Evolutionary conservation across 2,329 filamentous ascomycete species (phyloP).

Genomic region (Dactylonectria estremocensis): DNA sequence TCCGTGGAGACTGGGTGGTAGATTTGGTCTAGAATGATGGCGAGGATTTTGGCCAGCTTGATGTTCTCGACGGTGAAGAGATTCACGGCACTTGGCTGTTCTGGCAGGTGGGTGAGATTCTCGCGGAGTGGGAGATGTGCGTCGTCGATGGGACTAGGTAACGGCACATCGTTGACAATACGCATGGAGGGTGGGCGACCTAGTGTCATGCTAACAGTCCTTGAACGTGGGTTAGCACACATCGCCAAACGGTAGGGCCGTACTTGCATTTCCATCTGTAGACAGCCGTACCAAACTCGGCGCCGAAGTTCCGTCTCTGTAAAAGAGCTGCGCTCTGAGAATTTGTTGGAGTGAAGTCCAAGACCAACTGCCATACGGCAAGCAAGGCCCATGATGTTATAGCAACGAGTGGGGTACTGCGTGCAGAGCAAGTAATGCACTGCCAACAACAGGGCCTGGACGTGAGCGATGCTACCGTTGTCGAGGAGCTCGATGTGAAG

Average conservation of each 20-base stretch:
- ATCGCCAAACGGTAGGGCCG: neutral
- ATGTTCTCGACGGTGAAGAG: conserved; percentile 23
- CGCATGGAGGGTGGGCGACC: conserved; percentile 14
- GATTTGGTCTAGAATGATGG: conserved; percentile 13
- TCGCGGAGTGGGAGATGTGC: neutral
- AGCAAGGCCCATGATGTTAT: conserved; percentile 15
- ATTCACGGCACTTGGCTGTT: neutral
- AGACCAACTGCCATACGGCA: conserved; percentile 22
- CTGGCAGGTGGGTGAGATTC: neutral
- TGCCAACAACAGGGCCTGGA: conserved; percentile 11
- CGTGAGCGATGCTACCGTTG: conserved; percentile 9
- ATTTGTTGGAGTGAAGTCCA: conserved; percentile 2
- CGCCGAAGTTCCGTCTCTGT: conserved; percentile 13
- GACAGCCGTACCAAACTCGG: conserved; percentile 16
- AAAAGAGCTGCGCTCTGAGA: neutral
- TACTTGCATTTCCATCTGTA: conserved; percentile 23
- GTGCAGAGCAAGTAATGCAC: conserved; percentile 15
- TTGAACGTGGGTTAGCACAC: neutral
- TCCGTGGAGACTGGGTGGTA: neutral
- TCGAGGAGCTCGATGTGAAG: conserved; percentile 11
- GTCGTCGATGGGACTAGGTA: conserved; percentile 15
- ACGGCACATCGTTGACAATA: conserved; percentile 10
- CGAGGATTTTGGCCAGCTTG: conserved; percentile 9
- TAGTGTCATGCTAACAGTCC: conserved; percentile 26
- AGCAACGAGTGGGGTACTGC: conserved; percentile 20